Evolutionary conservation across 106 monocot genomes (phyloP), one percentile per base, ranked within the genome.

Genomic region (Gastrodia elata): DNA sequence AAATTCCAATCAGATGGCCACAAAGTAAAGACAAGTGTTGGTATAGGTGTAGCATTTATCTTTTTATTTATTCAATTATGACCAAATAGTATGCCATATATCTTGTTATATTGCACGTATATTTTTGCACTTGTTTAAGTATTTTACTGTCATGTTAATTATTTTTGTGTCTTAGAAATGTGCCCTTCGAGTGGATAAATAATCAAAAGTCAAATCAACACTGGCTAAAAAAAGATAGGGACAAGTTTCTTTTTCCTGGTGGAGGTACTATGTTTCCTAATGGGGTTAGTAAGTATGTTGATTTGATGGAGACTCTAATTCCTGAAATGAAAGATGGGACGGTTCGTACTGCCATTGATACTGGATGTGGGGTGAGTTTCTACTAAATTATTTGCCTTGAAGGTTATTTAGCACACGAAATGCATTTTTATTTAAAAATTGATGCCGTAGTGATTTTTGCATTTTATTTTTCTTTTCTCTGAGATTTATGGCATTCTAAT

Each of bases 221-320:
- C 69, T 94, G 94, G 91, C 77, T 94, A 61, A 78, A 68, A 61
- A 90, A 88, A 75, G 84, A 91, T 82, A 88, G 91, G 0, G 91
- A 94, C 16, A 88, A 90, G 55, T 94, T 94, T 72, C 40, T 80
- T 13, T 94, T 94, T 70, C 91, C 91, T 39, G 91, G 94, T 35
- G 91, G 91, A 42, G 94, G 94, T 44, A 91, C 91, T 46, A 91
- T 94, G 94, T 94, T 94, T 77, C 87, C 94, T 37, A 67, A 82
- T 74, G 91, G 91, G 39, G 91, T 90, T 8, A 71, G 83, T 64
- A 75, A 77, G 25, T 94, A 94, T 81, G 90, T 88, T 28, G 94
- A 91, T 64, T 68, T 86, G 43, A 91, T 94, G 90, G 78, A 84
- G 71, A 65, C 75, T 41, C 76, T 94, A 34, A 83, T 94, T 72